These are phyloP conservation scores for Aureobasidium melanogenum DNA, from an alignment of 2,329 filamentous ascomycete species.

Conservation along the genomic window DNA sequence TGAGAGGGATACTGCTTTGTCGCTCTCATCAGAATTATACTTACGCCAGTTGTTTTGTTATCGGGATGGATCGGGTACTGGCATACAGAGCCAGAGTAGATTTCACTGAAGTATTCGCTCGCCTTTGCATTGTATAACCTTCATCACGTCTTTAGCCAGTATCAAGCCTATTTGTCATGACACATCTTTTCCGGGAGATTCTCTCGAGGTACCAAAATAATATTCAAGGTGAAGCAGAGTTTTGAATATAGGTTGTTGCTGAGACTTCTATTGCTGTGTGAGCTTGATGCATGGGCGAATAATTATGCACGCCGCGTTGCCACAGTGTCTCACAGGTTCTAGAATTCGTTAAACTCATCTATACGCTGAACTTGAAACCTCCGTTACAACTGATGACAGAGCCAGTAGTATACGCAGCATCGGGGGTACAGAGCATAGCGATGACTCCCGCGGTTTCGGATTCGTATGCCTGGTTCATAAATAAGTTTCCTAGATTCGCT, in stretches of 20 bases:
- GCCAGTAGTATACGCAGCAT: conserved; percentile 68
- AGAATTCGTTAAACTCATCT: neutral
- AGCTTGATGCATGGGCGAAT: neutral
- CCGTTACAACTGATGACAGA: conserved; percentile 75
- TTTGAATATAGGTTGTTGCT: neutral
- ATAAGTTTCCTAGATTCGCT: neutral
- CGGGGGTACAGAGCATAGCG: conserved; percentile 63
- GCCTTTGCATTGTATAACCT: neutral
- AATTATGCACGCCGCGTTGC: neutral
- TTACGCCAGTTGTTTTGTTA: neutral
- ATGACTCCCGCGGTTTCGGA: conserved; percentile 67
- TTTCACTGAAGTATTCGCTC: neutral
- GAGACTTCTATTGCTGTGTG: neutral
- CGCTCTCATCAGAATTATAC: neutral
- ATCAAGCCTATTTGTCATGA: neutral
- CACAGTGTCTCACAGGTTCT: neutral
- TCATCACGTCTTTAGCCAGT: neutral
- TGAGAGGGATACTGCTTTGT: neutral
- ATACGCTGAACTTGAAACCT: conserved; percentile 53
- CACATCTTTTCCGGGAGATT: neutral
- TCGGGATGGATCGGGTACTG: neutral
- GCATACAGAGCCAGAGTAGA: neutral
- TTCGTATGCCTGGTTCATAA: conserved; percentile 44
- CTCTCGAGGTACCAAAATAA: neutral
- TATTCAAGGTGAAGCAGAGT: neutral